Base-by-base conservation (phyloP, 129 eudicot genomes). In the Deinandra increscens region DNA sequence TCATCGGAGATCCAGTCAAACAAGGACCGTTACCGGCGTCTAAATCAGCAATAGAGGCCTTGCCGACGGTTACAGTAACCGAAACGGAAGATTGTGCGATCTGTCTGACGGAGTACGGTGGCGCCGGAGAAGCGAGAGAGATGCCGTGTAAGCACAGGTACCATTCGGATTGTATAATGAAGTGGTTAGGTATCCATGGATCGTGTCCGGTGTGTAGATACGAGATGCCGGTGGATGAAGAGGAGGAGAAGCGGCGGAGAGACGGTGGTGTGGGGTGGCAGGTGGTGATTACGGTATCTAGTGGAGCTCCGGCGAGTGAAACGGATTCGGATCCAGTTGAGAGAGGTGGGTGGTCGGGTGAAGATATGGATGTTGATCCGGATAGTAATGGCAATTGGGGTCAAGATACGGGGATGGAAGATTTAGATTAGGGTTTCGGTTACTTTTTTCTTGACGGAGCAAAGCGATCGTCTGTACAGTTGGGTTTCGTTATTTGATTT, bases 181-280 rank as follows among this genome's bases (percentile, higher is more conserved):
- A 76, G 74, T 88, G 91, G 96, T 49, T 88, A 38, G 81, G 81
- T 53, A 74, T 85, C 19, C 73, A 60, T 66, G 87, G 83, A 3
- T 72, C 89, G 1, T 88, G 89, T 68, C 96, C 96, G 68, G 75
- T 88, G 50, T 88, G 89, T 70, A 69, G 88, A 42, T 85, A 34
- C 36, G 72, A 72, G 76, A 81, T 85, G 96, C 91, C 88, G 43
- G 74, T 66, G n/a, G 84, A 82, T 29, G 79, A 72, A 31, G 64
- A 49, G 42, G 64, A 49, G 42, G 75, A 66, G 72, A 42, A 64
- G 56, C 17, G 17, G 79, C 66, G 59, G 46, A 54, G 72, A 29
- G 66, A 65, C 14, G 72, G 61, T 20, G 72, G 58, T 64, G 65
- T 4, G 0, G 45, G 58, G 66, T 55, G 66, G 79, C 72, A n/a